Evolutionary conservation across 306 rosid species (phyloP), one percentile per base, ranked within the genome.

Genomic region (Crataegus laevigata): DNA sequence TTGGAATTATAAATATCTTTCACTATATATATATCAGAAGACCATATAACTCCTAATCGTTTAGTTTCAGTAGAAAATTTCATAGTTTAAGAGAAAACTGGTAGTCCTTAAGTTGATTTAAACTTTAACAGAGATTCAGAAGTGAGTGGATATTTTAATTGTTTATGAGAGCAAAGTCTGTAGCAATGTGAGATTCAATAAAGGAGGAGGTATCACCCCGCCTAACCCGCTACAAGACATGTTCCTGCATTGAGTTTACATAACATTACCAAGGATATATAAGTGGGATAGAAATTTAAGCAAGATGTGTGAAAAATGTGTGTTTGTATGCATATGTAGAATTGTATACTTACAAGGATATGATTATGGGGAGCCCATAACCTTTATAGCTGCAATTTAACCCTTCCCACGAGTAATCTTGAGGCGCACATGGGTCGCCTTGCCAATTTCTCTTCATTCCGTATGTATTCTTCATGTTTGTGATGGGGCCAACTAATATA

Each of bases 341-440:
- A 32, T 19, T 17, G 34, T 26, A 71, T 12, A 32, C 81, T 76
- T 22, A 76, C 78, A 81, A 32, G 17, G 81, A 70, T 71, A 13
- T 83, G 77, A 90, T 73, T 86, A 90, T 82, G 22, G 88, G 84
- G 38, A 79, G 3, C n/a, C 67, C 73, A 75, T 59, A 71, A 54
- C 51, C 79, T 68, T 65, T 58, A 60, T 51, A 40, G 60, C 84
- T 84, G 59, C 93, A 84, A 36, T 70, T 72, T 29, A 85, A 77
- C 30, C 84, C 82, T 30, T 77, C 78, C 89, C 88, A 77, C 4
- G 67, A 40, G 75, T 38, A 62, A 12, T 6, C 30, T n/a, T 12
- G 25, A 1, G 83, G 88, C 42, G 70, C 70, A 66, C 84, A 84
- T 54, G 77, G 87, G 79, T 84, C 87, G 24, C 88, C 84, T 84